Evolutionary conservation across 768 basidiomycete species (phyloP), one percentile per base, ranked within the genome.

Genomic region (Kwoniella sp.): DNA sequence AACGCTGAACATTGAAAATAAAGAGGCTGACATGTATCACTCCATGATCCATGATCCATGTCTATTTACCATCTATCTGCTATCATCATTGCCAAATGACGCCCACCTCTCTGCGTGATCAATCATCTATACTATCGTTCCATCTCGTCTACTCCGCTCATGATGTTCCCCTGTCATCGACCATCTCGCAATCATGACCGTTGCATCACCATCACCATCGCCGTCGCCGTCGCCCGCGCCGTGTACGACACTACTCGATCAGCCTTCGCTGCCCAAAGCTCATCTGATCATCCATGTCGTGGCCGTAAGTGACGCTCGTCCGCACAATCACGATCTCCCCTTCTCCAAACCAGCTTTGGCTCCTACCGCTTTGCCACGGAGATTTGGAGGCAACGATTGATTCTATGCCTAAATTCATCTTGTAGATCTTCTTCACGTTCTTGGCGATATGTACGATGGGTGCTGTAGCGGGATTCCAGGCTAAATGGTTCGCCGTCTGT

Each of bases 401-500:
- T 17, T n/a, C n/a, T n/a, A n/a, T n/a, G n/a, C n/a, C n/a, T n/a
- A n/a, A n/a, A n/a, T n/a, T n/a, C n/a, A n/a, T n/a, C n/a, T n/a
- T 44, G 22, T 44, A 95, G 82, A 85, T 87, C 58, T 93, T 97
- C 84, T 92, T 95, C 86, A 88, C 89, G 78, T 96, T 97, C 76
- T 84, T 97, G 50, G 86, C 91, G 13, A 89, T 95, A 86, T 89
- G 88, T 51, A 94, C 91, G 76, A 92, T 91, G 71, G 94, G 90
- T 8, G 88, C 89, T 70, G 90, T 92, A 2, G 93, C 93, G 0
- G 82, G 83, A 22, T 97, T 95, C 79, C 93, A 97, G 72, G 87
- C 90, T 3, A 88, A 89, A 68, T 93, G 86, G 86, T 74, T 95
- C 24, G 90, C 90, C 8, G 90, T 91, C 40, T 96, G 93, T 95